Evolutionary conservation across 441 rosid genomes (phyloP).

Genomic region (Metrosideros polymorpha): DNA sequence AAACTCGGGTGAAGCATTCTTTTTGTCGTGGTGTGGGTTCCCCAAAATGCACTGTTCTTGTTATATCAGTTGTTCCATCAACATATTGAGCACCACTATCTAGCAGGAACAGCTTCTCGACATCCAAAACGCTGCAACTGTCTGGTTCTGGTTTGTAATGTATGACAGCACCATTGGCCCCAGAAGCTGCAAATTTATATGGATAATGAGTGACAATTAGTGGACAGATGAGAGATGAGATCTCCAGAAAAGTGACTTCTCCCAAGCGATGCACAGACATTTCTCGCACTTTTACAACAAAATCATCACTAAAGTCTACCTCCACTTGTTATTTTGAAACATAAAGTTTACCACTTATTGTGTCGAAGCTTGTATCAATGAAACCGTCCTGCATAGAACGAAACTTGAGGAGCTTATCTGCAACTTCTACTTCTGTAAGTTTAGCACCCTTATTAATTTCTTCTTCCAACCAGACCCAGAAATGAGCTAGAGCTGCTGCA

Average conservation of each 20-base stretch:
- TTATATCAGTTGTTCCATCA: conserved; percentile 97
- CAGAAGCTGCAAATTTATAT: conserved; percentile 55
- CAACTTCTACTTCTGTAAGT: conserved; percentile 87
- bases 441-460: conserved; percentile 52
- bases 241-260: not conserved
- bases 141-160: conserved; percentile 88
- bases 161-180: conserved; percentile 94
- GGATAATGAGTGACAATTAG: not conserved
- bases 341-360: conserved; percentile 72
- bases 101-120: conserved; percentile 63
- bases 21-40: conserved; percentile 71
- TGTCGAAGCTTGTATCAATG: conserved; percentile 90
- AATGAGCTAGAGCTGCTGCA: conserved; percentile 89
- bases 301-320: not conserved
- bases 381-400: conserved; percentile 83
- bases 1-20: conserved; percentile 92
- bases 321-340: not conserved
- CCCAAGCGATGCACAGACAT: not conserved
- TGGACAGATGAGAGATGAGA: not conserved
- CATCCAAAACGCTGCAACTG: conserved; percentile 74
- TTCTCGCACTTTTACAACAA: not conserved
- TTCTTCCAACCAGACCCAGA: conserved; percentile 93
- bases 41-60: conserved; percentile 93
- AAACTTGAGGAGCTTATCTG: conserved; percentile 78
- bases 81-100: conserved; percentile 97